phyloP scores from a whole-genome alignment of 139 green algal genomes.

The Bryopsis sp. region DNA sequence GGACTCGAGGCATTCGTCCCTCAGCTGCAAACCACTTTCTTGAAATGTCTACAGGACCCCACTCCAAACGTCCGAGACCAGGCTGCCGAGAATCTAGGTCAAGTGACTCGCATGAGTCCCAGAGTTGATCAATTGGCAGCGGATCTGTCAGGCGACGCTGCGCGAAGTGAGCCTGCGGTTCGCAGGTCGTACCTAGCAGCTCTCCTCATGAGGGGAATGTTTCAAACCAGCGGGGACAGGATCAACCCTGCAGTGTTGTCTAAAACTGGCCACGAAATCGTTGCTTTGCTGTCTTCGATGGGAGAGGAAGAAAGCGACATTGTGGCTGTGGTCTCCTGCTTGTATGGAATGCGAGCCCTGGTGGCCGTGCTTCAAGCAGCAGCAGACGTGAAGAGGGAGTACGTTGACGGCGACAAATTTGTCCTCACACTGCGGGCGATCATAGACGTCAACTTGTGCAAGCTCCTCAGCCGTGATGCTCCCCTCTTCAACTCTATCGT shows the following conservation, averaged over 20 bases:
- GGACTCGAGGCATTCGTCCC: constrained; percentile 91
- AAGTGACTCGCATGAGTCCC: constrained; percentile 56
- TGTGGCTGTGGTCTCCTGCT: too few species aligned
- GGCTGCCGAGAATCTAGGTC: constrained; percentile 72
- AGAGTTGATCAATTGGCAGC: constrained; percentile 65
- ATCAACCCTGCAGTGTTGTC: constrained; percentile 39
- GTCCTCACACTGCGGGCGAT: too few species aligned
- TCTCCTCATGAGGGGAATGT: constrained; percentile 46
- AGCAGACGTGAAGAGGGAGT: too few species aligned
- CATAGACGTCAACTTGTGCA: too few species aligned
- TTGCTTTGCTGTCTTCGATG: too few species aligned
- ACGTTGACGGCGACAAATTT: too few species aligned
- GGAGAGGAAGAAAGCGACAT: too few species aligned
- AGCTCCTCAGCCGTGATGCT: too few species aligned
- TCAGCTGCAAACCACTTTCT: constrained; percentile 97
- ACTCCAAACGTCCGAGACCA: constrained; percentile 31
- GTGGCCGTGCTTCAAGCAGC: too few species aligned
- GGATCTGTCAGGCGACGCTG: constrained; percentile 40
- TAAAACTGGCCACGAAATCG: too few species aligned
- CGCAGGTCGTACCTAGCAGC: constrained; percentile 56
- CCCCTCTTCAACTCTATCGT: too few species aligned
- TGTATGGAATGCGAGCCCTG: too few species aligned
- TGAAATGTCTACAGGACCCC: constrained; percentile 88
- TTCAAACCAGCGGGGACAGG: constrained; percentile 46
- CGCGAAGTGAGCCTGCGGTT: constrained; percentile 29